Evolutionary conservation across 495 filamentous ascomycete genomes (phyloP), one percentile per base, ranked within the genome.

Genomic region (Tuber microsphaerosporum): DNA sequence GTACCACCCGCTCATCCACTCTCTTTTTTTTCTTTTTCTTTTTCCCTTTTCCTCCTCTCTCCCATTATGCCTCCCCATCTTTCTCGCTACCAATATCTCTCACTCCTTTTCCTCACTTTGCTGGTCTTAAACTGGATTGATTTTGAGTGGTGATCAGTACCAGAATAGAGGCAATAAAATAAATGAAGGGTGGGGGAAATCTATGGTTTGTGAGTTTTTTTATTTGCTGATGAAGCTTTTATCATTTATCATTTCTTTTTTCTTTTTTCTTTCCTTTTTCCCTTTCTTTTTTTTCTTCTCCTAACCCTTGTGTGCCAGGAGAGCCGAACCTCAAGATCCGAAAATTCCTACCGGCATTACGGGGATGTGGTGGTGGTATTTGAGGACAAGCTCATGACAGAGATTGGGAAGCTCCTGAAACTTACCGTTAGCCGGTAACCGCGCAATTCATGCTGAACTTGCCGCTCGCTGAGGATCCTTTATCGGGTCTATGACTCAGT

Each of bases 11-110:
- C 26, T 34, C 56, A 65, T 31, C 26, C 56, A 31, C 56, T 65
- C 51, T 75, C 26, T 75, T 74, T 10, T 51, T 41, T 73, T 45
- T 71, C 20, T 48, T 45, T 56, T 71, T 43, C 73, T 44, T 73
- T 44, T 39, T 37, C 31, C 10, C 26, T n/a, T 8, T 26, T 61
- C 14, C 31, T n/a, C 51, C 31, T 14, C 34, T 65, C 56, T 19
- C 56, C 56, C 56, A 31, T 65, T 16, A 31, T 31, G 0, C 14
- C 56, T 14, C 26, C 26, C 26, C 17, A 17, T 16, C 26, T 65
- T 65, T 65, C 56, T 65, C 56, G 56, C 56, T 65, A 65, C 56
- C 56, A 65, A 17, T 26, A 34, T 65, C 56, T 65, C 26, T 12
- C 56, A 34, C 56, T 65, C 56, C 26, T 65, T 65, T 65, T 19